Evolutionary conservation across 23 red algal genomes (phyloP), one percentile per base, ranked within the genome.

Genomic region (Gracilaria caudata): DNA sequence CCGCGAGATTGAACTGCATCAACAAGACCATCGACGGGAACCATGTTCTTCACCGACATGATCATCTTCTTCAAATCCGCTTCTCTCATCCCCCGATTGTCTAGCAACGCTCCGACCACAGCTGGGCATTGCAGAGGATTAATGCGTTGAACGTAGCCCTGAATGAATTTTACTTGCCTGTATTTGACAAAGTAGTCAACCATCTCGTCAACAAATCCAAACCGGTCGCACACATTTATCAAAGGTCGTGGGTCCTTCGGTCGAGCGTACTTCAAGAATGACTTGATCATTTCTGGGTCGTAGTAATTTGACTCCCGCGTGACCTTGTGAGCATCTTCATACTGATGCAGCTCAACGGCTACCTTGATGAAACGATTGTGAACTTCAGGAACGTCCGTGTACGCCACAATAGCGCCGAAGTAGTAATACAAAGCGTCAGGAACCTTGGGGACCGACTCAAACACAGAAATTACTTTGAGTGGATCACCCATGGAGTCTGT

Each of bases 201-300:
- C 40, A 99, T 84, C 76, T 99, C 93, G 20, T 89, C 90, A 33
- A 99, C 88, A 40, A 78, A 93, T 33, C 93, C 97, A 83, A 94
- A 93, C 33, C 89, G 51, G 80, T 99, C 97, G 78, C 97, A 99
- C 34, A 99, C 97, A 46, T 99, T 99, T 82, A 99, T 95, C 35
- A 99, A 71, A 34, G 97, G 93, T 30, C 97, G 83, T 20, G 97
- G 97, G 57, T 99, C 97, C n/a, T 73, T 86, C 25, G 92, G 90
- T 72, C 81, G 87, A 16, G 90, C 78, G 28, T 90, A 61, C 66
- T 95, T 95, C 79, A 99, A 45, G 73, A 94, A 90, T 10, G 95
- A 83, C 91, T 94, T 93, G 32, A 96, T 92, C 39, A 77, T 43
- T 45, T 96, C 97, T 21, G 97, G 93, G 46, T 99, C 93, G 81